Conservation (phyloP, 1,284 basidiomycete species). For the Malassezia japonica region DNA sequence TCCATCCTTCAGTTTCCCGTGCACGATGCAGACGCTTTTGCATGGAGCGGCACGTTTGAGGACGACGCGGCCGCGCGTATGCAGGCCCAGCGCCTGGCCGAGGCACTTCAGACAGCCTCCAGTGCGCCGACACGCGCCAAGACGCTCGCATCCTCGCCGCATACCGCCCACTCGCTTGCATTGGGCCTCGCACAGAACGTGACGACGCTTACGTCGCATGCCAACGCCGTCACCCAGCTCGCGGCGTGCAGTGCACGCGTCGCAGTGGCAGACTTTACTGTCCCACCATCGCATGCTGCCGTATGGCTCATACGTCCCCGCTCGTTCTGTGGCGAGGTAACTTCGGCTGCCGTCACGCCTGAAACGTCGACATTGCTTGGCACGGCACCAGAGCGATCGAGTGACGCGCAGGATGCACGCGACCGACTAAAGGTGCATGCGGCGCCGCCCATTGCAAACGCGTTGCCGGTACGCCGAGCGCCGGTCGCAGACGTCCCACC, state of each 20-base stretch:
- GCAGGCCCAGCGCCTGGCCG: not conserved
- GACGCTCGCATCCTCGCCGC: conserved; percentile 6
- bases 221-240: conserved; percentile 11
- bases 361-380: too few species aligned
- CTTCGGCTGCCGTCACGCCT: too few species aligned
- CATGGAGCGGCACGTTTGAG: not conserved
- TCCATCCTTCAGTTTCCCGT: too few species aligned
- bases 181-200: not conserved
- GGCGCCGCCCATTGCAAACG: too few species aligned
- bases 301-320: conserved; percentile 13
- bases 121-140: conserved; percentile 3
- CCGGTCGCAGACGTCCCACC: too few species aligned
- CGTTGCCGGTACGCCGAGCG: too few species aligned
- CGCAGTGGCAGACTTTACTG: not conserved
- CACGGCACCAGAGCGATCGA: too few species aligned
- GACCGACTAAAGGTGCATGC: too few species aligned
- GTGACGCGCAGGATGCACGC: too few species aligned
- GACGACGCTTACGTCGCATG: conserved; percentile 12
- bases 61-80: not conserved
- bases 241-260: not conserved
- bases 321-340: conserved; percentile 2
- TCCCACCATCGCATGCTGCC: too few species aligned
- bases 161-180: conserved; percentile 17
- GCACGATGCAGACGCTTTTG: too few species aligned
- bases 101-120: not conserved